Base-by-base conservation (phyloP, 345 rosid genomes). In the Camelina sativa region DNA sequence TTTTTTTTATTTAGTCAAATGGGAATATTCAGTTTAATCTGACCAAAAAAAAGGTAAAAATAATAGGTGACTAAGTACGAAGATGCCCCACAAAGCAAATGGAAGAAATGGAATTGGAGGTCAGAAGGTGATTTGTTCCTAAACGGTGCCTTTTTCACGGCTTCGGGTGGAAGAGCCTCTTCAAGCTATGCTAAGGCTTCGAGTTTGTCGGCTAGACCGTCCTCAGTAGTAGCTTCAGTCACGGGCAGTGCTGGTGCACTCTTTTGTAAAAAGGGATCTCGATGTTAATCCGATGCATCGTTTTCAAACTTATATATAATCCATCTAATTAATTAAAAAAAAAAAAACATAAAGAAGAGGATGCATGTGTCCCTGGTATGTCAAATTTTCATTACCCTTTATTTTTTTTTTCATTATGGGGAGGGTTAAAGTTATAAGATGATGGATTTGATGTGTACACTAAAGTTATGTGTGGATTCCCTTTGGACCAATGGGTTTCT, bases 91-190 rank as follows among this genome's bases (percentile, higher is more conserved):
- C 47, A 48, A 74, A 82, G 82, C 58, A 44, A 85, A 51, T 86
- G 91, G 91, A 84, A 85, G 76, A 62, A 75, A 0, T 87, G 91
- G 91, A 83, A 85, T 64, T 85, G 91, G 91, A 85, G 88, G 47
- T 83, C 90, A 0, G 80, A 82, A 70, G 89, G 89, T 48, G 91
- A 87, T 38, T 75, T 82, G 69, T 76, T 87, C 76, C 19, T 83
- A 67, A 87, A 87, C 71, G 91, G 91, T 23, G 91, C 91, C 28
- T 87, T 87, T 66, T 87, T 87, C 32, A 87, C 81, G 2, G 30
- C 81, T 0, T 75, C 91, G 0, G 91, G 91, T 15, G 82, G 84
- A 7, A 68, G 75, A 56, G 40, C 91, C 8, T 85, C 89, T 11
- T 85, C 89, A 2, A 82, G 81, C 78, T 87, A 87, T 54, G 87